Percentiles rank a stretch among this genome's conserved stretches.
Conservation (phyloP, 2,329 filamentous ascomycete species). For the Ophiostoma perfectum region DNA sequence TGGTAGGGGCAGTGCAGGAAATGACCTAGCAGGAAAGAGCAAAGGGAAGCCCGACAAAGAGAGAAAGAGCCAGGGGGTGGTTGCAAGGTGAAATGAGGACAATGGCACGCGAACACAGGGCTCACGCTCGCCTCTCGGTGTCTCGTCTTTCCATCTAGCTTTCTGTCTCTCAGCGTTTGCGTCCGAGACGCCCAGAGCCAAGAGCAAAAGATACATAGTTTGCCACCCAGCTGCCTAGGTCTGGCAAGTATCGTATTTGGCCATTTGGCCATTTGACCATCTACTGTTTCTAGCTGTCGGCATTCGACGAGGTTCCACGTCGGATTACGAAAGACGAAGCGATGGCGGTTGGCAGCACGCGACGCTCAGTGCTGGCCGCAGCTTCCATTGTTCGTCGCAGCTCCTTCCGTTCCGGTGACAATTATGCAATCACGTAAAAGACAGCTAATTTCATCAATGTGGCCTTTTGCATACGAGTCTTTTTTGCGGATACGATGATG, state of each 20-base stretch:
- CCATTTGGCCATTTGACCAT: too few relatives aligned
- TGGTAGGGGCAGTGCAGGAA: constrained; percentile 13
- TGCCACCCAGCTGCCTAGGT: background rate
- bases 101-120: background rate
- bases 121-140: background rate
- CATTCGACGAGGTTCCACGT: constrained; percentile 7
- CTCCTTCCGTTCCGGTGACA: too few relatives aligned
- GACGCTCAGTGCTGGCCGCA: background rate
- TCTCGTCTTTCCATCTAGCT: background rate
- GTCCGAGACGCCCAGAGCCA: too few relatives aligned
- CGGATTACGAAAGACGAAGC: background rate
- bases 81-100: constrained; percentile 13
- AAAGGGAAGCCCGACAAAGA: background rate
- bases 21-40: background rate
- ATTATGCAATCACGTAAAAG: too few relatives aligned
- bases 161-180: background rate
- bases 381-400: too few relatives aligned
- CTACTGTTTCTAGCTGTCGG: background rate
- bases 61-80: constrained; percentile 7
- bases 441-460: background rate
- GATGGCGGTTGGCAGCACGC: constrained; percentile 9
- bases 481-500: constrained; percentile 4
- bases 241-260: background rate
- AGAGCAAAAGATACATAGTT: background rate
- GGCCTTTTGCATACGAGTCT: background rate